Conservation (phyloP, 2,329 filamentous ascomycete genomes). For the Fusarium floridanum region DNA sequence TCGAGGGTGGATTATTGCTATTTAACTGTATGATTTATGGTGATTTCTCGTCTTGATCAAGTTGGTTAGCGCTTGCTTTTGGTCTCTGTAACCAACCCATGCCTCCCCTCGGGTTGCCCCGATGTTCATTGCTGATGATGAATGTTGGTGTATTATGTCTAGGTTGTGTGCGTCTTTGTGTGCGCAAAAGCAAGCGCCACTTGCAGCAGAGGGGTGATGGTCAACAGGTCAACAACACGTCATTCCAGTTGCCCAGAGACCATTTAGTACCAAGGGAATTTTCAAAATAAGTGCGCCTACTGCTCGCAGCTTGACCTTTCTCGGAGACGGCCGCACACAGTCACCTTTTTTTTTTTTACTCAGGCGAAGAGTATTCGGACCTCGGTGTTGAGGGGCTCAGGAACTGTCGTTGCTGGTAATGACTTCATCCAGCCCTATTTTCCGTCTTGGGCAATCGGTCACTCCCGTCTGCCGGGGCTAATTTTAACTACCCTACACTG, state of each 20-base stretch:
- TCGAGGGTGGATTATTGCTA: constrained; percentile 16
- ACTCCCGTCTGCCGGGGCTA: constrained; percentile 15
- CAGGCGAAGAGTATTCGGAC: not conserved
- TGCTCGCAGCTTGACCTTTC: not conserved
- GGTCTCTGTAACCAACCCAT: not conserved
- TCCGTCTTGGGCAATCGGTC: constrained; percentile 30
- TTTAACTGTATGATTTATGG: constrained; percentile 4
- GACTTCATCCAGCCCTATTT: constrained; percentile 46
- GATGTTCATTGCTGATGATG: constrained; percentile 4
- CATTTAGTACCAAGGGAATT: not conserved
- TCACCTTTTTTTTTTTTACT: not conserved
- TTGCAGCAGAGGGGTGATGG: constrained; percentile 7
- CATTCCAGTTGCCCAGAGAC: not conserved
- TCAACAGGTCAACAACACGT: not conserved
- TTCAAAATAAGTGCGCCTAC: not conserved
- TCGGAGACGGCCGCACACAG: not conserved
- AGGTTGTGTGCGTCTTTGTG: constrained; percentile 39
- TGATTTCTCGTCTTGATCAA: not conserved
- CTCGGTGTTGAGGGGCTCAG: constrained; percentile 20
- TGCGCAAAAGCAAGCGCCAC: constrained; percentile 33
- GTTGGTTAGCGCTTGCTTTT: not conserved
- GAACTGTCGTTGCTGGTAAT: constrained; percentile 27
- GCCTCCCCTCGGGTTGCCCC: constrained; percentile 19
- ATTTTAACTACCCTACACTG: constrained; percentile 33
- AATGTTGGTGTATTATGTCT: constrained; percentile 20